Conservation (phyloP, 495 filamentous ascomycete genomes). For the Clavariopsis aquatica region DNA sequence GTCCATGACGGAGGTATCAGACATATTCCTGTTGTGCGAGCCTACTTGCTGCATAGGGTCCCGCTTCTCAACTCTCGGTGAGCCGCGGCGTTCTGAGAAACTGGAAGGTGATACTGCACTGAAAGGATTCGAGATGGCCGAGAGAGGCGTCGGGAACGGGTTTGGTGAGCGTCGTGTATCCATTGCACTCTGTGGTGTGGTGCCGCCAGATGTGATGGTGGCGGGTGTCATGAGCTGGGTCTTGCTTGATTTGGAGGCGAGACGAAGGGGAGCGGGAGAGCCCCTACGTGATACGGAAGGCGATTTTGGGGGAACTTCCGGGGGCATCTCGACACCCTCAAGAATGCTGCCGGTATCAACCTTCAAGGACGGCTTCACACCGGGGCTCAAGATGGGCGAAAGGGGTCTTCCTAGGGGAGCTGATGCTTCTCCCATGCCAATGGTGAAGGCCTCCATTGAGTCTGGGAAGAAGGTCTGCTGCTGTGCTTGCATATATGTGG, state of each 20-base stretch:
- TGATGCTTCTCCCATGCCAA: conserved; percentile 14
- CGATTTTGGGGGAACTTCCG: conserved; percentile 53
- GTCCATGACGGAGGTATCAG: conserved; percentile 62
- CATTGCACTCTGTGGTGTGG: conserved; percentile 26
- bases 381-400: conserved; percentile 39
- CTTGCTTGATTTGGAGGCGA: conserved; percentile 35
- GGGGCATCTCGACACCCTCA: conserved; percentile 49
- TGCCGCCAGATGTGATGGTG: conserved; percentile 28
- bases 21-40: conserved; percentile 54
- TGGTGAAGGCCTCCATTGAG: background rate
- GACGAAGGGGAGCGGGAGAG: conserved; percentile 33
- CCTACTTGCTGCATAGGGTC: conserved; percentile 14
- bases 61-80: conserved; percentile 33
- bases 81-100: conserved; percentile 30
- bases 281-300: conserved; percentile 34
- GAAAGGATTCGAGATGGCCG: conserved; percentile 31
- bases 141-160: conserved; percentile 24
- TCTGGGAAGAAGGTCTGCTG: conserved; percentile 10
- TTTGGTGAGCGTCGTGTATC: conserved; percentile 34
- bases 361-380: conserved; percentile 34
- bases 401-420: conserved; percentile 27
- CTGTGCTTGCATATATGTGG: conserved; percentile 19
- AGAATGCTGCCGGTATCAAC: conserved; percentile 44
- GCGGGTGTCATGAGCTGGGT: conserved; percentile 30
- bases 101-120: conserved; percentile 28